phyloP scores from a whole-genome alignment of 116 monocot genomes.

The Posidonia oceanica region DNA sequence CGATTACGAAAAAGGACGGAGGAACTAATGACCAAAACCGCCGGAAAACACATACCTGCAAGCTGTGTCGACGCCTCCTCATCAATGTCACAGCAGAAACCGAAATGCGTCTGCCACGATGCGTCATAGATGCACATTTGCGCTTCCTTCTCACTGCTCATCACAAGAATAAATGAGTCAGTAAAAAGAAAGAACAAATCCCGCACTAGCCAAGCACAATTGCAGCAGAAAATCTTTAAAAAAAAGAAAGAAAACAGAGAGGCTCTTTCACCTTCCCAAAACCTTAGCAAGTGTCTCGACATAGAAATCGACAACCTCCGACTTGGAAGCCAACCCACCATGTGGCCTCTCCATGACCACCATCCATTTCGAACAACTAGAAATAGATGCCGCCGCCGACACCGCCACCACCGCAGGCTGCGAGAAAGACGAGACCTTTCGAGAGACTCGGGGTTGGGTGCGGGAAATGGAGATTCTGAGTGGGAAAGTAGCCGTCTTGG shows the following conservation, averaged over 20 bases:
- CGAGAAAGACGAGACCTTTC: neutral
- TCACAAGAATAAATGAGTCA: too few species aligned
- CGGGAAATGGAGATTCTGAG: too few species aligned
- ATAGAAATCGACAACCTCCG: slow-evolving; percentile 61
- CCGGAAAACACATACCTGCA: slow-evolving; percentile 28
- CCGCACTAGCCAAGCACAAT: neutral
- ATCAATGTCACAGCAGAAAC: slow-evolving; percentile 71
- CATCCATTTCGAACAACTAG: slow-evolving; percentile 29
- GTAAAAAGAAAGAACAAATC: neutral
- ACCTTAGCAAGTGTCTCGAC: slow-evolving; percentile 58
- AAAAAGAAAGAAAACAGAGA: neutral
- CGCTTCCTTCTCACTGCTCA: slow-evolving; percentile 68
- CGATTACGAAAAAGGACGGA: neutral
- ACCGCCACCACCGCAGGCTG: neutral
- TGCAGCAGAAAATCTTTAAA: neutral
- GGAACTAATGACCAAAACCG: neutral
- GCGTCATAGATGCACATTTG: slow-evolving; percentile 73
- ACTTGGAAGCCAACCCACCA: slow-evolving; percentile 18
- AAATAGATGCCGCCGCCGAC: neutral
- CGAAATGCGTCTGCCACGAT: slow-evolving; percentile 45
- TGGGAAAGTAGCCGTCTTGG: too few species aligned
- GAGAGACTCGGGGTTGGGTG: neutral
- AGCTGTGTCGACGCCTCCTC: slow-evolving; percentile 40
- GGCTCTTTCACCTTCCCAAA: slow-evolving; percentile 35
- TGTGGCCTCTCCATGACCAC: slow-evolving; percentile 52